phyloP scores from a whole-genome alignment of 2,329 filamentous ascomycete species.

The Sarocladium kiliense region DNA sequence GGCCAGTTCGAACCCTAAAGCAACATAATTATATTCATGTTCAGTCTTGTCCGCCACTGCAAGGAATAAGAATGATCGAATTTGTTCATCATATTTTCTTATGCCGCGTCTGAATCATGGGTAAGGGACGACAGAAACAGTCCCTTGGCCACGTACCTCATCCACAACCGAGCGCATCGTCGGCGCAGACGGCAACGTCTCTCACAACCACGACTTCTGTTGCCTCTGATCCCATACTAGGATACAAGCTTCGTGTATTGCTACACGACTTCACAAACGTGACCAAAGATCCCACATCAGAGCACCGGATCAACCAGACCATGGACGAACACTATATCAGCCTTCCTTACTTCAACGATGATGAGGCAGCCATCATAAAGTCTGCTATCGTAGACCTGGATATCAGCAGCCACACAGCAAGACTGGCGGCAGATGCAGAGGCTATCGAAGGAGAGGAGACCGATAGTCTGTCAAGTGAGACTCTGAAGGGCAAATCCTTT shows the following conservation, averaged over 20 bases:
- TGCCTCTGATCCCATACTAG: slow-evolving; percentile 10
- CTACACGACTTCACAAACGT: slow-evolving; percentile 12
- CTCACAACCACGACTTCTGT: slow-evolving; percentile 9
- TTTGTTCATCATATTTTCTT: no score
- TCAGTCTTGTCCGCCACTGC: no score
- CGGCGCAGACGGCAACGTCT: not conserved
- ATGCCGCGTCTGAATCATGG: no score
- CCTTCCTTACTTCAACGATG: slow-evolving; percentile 11
- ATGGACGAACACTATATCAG: slow-evolving; percentile 15
- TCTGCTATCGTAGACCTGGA: slow-evolving; percentile 10
- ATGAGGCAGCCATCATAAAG: slow-evolving; percentile 11
- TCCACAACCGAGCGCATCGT: no score
- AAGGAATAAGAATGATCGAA: no score
- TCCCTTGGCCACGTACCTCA: no score
- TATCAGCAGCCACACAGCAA: not conserved
- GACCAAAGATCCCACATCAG: slow-evolving; percentile 11
- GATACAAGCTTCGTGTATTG: slow-evolving; percentile 13
- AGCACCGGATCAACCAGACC: slow-evolving; percentile 11
- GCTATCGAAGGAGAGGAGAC: not conserved
- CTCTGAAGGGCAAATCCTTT: slow-evolving; percentile 8
- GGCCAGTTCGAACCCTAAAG: no score
- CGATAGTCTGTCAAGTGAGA: not conserved
- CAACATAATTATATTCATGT: no score
- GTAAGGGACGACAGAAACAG: no score
- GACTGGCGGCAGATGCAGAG: not conserved